Base-by-base conservation (phyloP, 345 rosid genomes). In the Arabidopsis thaliana region DNA sequence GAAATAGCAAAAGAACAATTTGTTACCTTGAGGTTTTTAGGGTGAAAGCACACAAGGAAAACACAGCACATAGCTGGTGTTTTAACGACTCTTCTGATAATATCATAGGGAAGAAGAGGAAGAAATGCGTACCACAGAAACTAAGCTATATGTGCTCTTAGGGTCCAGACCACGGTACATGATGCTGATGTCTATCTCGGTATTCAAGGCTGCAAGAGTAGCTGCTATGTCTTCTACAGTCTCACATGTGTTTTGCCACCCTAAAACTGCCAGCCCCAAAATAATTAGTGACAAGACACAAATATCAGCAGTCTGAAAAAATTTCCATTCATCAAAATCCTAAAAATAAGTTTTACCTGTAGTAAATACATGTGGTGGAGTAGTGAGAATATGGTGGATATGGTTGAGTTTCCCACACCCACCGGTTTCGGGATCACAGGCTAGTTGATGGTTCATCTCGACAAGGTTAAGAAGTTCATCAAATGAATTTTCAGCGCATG, bases 231-330 rank as follows among this genome's bases (percentile, higher is more conserved):
- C 94, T 61, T 86, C 86, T 48, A 83, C 89, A 75, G 76, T 85
- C 82, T 95, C 99, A 34, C 97, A 86, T 45, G 99, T 89, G 72
- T 86, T 92, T 84, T 90, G 94, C 99, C 99, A 95, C 72, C 99
- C 99, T 65, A 95, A 72, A 82, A 95, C 98, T 95, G 87, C 85
- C 81, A 83, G 33, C 67, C 56, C 59, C 77, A 71, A 55, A 38
- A 2, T 44, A 11, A 16, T 12, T 11, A 48, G 22, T 48, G 52
- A 16, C 52, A 63, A 64, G 42, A 64, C 20, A 75, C 30, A 23
- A 61, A 40, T 71, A 13, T 51, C 24, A 71, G 22, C 48, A 30
- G 33, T 58, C 56, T 49, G 44, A 38, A 74, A 22, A 59, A 37
- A 8, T 55, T 74, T 69, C 44, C 30, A 75, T 37, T 49, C 8